Evolutionary conservation across 768 basidiomycete species (phyloP), one percentile per base, ranked within the genome.

Genomic region (Amanita subjunquillea): DNA sequence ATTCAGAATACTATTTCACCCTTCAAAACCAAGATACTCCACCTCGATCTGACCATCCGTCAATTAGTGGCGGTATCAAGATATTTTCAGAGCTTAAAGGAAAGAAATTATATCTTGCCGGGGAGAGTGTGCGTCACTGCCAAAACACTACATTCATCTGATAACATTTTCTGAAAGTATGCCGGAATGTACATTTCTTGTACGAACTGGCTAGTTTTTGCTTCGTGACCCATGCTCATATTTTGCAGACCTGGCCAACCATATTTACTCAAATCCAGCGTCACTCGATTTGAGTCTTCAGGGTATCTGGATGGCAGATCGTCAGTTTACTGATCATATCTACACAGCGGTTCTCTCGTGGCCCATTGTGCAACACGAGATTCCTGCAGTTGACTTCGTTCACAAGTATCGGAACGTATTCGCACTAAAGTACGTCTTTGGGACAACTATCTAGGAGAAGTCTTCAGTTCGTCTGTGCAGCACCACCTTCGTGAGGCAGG

Each of bases 291-390:
- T 89, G 20, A 66, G 73, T 32, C 70, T 88, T 23, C 79, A 80
- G 59, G 87, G 86, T 3, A 78, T 83, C 40, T 88, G 85, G 82
- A 77, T 87, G 23, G 70, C 73, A 25, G 85, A 88, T 67, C 83
- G 86, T 86, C 58, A 64, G 82, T 58, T 29, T 17, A n/a, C 7
- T 25, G 3, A 17, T 15, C 23, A 23, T n/a, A 17, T 40, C 40
- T 20, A 15, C 20, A 1, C 49, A 84, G 83, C 83, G 13, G 68
- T 70, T 2, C 56, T 87, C 3, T 79, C 80, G 0, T 85, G 76
- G 74, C 69, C 75, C 23, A 74, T 87, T 8, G 79, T 84, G 6
- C 83, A 85, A 61, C 65, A 73, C 48, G 70, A 88, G 63, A 83
- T 89, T 42, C 83, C 86, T 1, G 85, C 84, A 0, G 81, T 87